Base-by-base conservation (phyloP, 495 filamentous ascomycete species). In the Talaromyces borbonicus region DNA sequence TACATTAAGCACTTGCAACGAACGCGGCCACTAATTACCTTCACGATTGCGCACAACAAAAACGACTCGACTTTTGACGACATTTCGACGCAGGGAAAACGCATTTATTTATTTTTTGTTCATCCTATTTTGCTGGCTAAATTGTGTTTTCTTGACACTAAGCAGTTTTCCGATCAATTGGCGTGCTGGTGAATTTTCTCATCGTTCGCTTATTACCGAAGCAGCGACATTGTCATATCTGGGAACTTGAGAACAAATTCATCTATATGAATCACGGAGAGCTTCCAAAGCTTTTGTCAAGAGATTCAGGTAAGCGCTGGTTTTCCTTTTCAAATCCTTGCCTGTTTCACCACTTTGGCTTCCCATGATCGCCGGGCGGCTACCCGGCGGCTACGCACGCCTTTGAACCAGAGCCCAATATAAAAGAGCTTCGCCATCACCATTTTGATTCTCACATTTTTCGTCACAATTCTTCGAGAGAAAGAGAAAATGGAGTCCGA, bases 261-360 rank as follows among this genome's bases (percentile, higher is more conserved):
- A 41, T 41, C 38, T 41, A 23, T 26, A 46, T 46, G 27, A 46
- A 46, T 46, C 19, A 35, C 31, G 24, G 16, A 35, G 27, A 9
- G 31, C 12, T 35, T 11, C 27, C 36, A 14, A 22, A 22, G 16
- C 33, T 41, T 11, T 11, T 36, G 16, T 33, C 36, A 19, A 46
- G 43, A 22, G 30, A 25, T 46, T 32, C 24, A 43, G 43, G 43
- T 46, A 46, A 46, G 43, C 43, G 43, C 43, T 29, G 11, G 8
- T 24, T 46, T 46, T 18, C 43, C 43, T 25, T 46, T 46, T 31
- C 29, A 31, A 35, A 18, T 15, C 43, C 43, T 23, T 33, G 11
- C 38, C 26, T 18, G 38, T 41, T 41, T 41, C 38, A 41, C 38
- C 23, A 26, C n/a, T 35, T 8, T 36, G 43, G 27, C 36, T 33